Conservation (phyloP, 2,329 filamentous ascomycete species). For the Clonostachys solani region DNA sequence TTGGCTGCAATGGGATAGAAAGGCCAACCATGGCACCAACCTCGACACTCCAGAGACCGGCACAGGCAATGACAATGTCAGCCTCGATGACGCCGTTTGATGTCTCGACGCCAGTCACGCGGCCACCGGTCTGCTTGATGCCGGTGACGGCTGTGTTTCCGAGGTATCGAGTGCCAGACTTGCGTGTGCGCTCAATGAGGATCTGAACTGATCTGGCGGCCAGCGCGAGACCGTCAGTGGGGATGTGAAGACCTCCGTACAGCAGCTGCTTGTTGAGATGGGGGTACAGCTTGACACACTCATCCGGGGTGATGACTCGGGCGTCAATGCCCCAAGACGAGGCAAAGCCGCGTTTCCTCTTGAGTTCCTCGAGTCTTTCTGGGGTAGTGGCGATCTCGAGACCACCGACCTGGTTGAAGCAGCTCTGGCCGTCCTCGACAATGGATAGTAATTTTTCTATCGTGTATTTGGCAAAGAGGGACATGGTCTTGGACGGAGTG, state of each 20-base stretch:
- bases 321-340: conserved; percentile 57
- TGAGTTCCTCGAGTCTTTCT: conserved; percentile 54
- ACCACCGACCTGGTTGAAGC: conserved; percentile 61
- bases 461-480: conserved; percentile 55
- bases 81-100: conserved; percentile 43
- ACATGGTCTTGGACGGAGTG: conserved; percentile 53
- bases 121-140: conserved; percentile 41
- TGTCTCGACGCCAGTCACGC: conserved; percentile 53
- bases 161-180: conserved; percentile 55
- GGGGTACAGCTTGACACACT: conserved; percentile 50
- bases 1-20: conserved; percentile 52
- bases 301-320: conserved; percentile 41
- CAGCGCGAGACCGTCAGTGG: conserved; percentile 55
- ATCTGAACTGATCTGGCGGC: conserved; percentile 58
- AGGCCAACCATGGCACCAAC: conserved; percentile 57
- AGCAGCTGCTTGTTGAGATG: conserved; percentile 47
- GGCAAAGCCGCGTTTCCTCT: conserved; percentile 58
- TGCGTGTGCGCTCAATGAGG: conserved; percentile 51
- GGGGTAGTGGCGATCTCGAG: conserved; percentile 59
- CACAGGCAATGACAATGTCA: conserved; percentile 59
- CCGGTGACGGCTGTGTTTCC: conserved; percentile 53
- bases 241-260: conserved; percentile 55
- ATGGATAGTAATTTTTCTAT: conserved; percentile 55
- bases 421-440: conserved; percentile 27
- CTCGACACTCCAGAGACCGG: conserved; percentile 64